Percentiles rank a stretch among this genome's conserved stretches.
Evolutionary conservation across 495 filamentous ascomycete genomes (phyloP).

Genomic region (Hamigera avellanea): DNA sequence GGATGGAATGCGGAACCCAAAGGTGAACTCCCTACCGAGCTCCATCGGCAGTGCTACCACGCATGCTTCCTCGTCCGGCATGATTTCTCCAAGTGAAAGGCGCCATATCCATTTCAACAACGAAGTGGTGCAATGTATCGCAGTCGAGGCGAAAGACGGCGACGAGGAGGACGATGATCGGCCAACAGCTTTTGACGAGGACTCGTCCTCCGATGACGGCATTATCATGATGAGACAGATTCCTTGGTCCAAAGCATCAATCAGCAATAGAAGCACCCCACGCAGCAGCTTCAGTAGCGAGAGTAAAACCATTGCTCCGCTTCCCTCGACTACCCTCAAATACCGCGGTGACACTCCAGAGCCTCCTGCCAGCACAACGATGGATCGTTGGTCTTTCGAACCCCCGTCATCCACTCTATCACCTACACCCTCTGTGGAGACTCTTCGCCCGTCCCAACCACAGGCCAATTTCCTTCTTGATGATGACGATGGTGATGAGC

Average conservation of each 20-base stretch:
- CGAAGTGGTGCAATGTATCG: conserved; percentile 90
- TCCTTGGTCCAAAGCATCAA: conserved; percentile 30
- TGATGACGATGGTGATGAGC: conserved; percentile 50
- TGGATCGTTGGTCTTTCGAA: conserved; percentile 29
- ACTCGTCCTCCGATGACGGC: conserved; percentile 62
- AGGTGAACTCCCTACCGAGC: conserved; percentile 13
- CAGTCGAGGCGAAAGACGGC: conserved; percentile 71
- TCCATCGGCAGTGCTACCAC: conserved; percentile 18
- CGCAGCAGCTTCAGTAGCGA: conserved; percentile 47
- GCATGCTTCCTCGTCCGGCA: conserved; percentile 29
- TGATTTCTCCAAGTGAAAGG: conserved; percentile 57
- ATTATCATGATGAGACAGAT: conserved; percentile 76
- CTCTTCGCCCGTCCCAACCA: conserved; percentile 56
- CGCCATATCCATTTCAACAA: conserved; percentile 96
- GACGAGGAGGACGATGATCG: conserved; percentile 55
- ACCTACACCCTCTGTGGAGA: conserved; percentile 68
- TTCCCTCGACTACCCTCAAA: conserved; percentile 87
- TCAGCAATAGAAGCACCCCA: conserved; percentile 35
- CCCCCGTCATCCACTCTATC: conserved; percentile 34
- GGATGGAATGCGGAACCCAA: conserved; percentile 17
- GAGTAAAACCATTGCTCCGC: conserved; percentile 84
- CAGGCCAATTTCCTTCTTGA: conserved; percentile 61
- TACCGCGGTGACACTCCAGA: conserved; percentile 74
- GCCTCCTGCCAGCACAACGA: conserved; percentile 21
- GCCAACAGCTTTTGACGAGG: conserved; percentile 37